Conservation (phyloP, 2,329 filamentous ascomycete species). For the Exophiala oligosperma region DNA sequence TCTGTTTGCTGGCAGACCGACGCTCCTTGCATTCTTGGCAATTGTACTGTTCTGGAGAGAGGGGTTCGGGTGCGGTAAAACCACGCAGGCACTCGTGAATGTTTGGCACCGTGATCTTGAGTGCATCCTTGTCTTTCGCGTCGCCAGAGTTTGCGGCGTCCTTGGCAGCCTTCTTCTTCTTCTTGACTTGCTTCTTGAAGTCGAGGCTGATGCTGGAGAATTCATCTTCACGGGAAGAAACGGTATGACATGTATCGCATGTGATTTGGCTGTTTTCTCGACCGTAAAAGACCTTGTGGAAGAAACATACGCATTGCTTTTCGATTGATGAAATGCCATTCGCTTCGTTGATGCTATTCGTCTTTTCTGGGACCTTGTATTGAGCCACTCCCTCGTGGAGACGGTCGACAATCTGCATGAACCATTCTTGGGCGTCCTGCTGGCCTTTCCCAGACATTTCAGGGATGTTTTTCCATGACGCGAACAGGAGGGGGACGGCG, state of each 20-base stretch:
- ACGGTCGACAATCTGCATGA: conserved; percentile 91
- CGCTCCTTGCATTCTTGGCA: conserved; percentile 77
- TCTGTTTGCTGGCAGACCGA: conserved; percentile 74
- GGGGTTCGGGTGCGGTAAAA: conserved; percentile 80
- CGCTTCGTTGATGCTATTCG: conserved; percentile 43
- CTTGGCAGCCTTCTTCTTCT: conserved; percentile 26
- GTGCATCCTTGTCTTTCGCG: conserved; percentile 31
- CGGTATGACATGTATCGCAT: conserved; percentile 81
- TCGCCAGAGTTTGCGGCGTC: conserved; percentile 17
- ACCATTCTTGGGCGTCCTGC: conserved; percentile 96
- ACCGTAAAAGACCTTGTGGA: conserved; percentile 93
- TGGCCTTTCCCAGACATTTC: conserved; percentile 86
- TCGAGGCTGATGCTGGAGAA: conserved; percentile 90
- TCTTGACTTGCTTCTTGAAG: conserved; percentile 70
- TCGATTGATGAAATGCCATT: conserved; percentile 27
- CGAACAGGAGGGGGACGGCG: conserved; percentile 82
- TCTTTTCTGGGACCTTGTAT: conserved; percentile 30
- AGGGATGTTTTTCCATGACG: conserved; percentile 81
- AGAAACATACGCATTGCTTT: conserved; percentile 74
- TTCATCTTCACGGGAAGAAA: conserved; percentile 79
- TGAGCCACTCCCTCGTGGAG: conserved; percentile 73
- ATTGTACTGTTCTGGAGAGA: conserved; percentile 68
- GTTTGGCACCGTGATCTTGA: conserved; percentile 49
- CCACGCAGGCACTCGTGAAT: conserved; percentile 78
- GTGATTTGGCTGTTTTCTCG: conserved; percentile 88